Conservation (phyloP, 2,329 filamentous ascomycete species). For the Capronia coronata region DNA sequence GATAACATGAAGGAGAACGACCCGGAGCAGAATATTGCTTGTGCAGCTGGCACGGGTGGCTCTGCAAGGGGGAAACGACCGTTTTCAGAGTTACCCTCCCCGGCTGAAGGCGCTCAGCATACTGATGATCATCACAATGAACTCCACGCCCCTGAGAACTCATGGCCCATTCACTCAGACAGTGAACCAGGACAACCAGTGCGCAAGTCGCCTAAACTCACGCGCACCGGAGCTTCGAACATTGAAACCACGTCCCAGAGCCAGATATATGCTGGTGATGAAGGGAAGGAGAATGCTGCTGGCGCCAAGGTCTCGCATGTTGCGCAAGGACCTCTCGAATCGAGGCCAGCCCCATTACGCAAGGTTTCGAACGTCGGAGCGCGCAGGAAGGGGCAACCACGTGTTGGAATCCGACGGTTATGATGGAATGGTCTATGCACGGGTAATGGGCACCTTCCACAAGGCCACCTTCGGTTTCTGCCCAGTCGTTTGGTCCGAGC, state of each 20-base stretch:
- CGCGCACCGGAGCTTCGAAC: constrained; percentile 29
- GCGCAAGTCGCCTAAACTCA: constrained; percentile 36
- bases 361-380: constrained; percentile 15
- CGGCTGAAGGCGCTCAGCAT: constrained; percentile 31
- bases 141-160: background rate
- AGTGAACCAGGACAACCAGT: constrained; percentile 19
- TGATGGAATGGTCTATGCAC: constrained; percentile 8
- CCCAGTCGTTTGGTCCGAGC: constrained; percentile 5
- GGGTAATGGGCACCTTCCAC: background rate
- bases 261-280: constrained; percentile 27
- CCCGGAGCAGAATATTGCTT: constrained; percentile 30
- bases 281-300: constrained; percentile 26
- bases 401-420: constrained; percentile 25
- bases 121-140: background rate
- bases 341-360: constrained; percentile 8
- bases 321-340: constrained; percentile 1
- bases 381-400: constrained; percentile 13
- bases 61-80: constrained; percentile 39
- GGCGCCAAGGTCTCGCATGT: constrained; percentile 1
- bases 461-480: background rate
- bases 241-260: background rate
- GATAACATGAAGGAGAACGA: constrained; percentile 46
- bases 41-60: constrained; percentile 33
- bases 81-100: constrained; percentile 37
- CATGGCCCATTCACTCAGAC: background rate